These are phyloP conservation scores for Cornus controversa DNA, from an alignment of 148 eudicot genomes.

Conservation along the genomic window DNA sequence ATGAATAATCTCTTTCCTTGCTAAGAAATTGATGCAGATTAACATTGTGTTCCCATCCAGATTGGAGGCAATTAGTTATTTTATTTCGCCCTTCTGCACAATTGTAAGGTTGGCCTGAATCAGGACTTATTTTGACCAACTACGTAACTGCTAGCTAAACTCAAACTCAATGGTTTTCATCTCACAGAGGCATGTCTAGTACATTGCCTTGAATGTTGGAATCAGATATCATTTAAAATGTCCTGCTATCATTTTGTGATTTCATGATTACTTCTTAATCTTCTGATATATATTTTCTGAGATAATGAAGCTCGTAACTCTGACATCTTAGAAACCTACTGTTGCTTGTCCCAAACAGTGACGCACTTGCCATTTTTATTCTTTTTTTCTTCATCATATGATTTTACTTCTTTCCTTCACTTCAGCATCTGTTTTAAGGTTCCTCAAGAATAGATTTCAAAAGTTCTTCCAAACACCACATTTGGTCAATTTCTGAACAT, in stretches of 20 bases:
- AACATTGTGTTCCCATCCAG: too few relatives aligned
- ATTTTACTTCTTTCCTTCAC: neutral
- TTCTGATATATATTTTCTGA: neutral
- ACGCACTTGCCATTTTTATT: neutral
- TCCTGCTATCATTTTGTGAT: neutral
- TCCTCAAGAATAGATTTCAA: neutral
- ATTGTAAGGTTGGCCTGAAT: neutral
- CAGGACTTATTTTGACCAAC: neutral
- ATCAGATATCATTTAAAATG: too few relatives aligned
- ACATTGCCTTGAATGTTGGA: neutral
- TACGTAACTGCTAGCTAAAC: neutral
- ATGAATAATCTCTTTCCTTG: neutral
- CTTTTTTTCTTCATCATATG: neutral
- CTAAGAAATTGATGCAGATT: too few relatives aligned
- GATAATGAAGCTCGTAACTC: neutral
- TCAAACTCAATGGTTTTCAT: too few relatives aligned
- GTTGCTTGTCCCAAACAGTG: too few relatives aligned
- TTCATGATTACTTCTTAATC: neutral
- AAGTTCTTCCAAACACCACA: neutral
- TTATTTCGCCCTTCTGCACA: neutral
- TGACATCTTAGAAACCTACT: neutral
- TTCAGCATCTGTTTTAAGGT: neutral
- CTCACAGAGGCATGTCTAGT: too few relatives aligned
- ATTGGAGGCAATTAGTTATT: neutral
- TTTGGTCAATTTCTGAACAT: neutral